Conservation (phyloP, 805 yeast genomes). For the Lipomyces yamanashiensis region DNA sequence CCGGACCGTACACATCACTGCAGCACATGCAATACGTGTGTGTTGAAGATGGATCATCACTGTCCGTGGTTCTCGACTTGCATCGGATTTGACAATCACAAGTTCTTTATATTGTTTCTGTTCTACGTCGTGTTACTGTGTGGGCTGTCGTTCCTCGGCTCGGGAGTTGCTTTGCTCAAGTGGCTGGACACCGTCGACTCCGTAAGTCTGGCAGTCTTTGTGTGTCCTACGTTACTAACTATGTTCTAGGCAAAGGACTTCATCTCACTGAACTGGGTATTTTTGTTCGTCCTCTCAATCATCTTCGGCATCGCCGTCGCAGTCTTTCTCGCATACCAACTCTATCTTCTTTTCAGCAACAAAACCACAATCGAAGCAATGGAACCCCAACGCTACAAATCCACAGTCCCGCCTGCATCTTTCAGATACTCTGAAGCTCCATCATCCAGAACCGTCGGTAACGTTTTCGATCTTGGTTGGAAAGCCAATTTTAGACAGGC, state of each 20-base stretch:
- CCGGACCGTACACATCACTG: constrained; percentile 54
- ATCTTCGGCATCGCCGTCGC: constrained; percentile 61
- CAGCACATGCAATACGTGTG: constrained; percentile 47
- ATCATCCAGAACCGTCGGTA: constrained; percentile 55
- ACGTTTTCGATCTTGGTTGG: constrained; percentile 76
- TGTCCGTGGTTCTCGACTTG: constrained; percentile 93
- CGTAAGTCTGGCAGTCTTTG: constrained; percentile 20
- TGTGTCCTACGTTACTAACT: not conserved
- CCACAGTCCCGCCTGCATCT: constrained; percentile 42
- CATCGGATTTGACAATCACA: constrained; percentile 77
- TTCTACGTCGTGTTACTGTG: constrained; percentile 65
- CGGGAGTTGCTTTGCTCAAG: constrained; percentile 52
- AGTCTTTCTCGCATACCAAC: constrained; percentile 58
- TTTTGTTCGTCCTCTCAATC: constrained; percentile 60
- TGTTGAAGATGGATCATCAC: constrained; percentile 63
- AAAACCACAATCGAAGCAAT: constrained; percentile 78
- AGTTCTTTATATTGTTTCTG: constrained; percentile 79
- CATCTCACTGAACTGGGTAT: constrained; percentile 62
- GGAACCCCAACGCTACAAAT: constrained; percentile 47
- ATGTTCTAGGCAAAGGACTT: constrained; percentile 42
- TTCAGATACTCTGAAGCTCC: constrained; percentile 52
- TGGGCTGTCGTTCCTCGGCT: constrained; percentile 48
- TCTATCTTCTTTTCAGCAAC: constrained; percentile 61
- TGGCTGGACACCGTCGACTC: constrained; percentile 55
- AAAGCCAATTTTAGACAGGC: constrained; percentile 64